phyloP scores from a whole-genome alignment of 108 stramenopile species.

The Nannochloropsis oceanica region DNA sequence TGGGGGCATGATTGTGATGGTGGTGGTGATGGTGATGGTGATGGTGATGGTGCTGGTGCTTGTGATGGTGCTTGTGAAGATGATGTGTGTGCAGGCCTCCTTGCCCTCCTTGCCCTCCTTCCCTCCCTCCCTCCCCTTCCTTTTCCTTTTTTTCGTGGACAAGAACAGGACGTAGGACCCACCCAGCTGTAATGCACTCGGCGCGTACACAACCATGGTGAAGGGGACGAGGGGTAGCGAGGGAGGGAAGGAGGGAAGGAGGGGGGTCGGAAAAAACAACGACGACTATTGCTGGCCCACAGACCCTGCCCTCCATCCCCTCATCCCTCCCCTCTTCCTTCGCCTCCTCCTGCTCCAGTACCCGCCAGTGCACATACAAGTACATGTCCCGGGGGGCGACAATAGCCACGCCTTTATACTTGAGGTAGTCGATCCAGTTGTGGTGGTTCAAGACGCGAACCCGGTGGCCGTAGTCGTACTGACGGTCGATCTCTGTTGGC shows the following conservation, averaged over 20 bases:
- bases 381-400: neutral
- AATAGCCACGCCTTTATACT: neutral
- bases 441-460: neutral
- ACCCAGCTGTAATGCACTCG: neutral
- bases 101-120: neutral
- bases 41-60: too few species aligned
- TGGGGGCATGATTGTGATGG: too few species aligned
- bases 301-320: too few species aligned
- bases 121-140: neutral
- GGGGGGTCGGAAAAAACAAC: neutral
- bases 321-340: too few species aligned
- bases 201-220: neutral
- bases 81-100: too few species aligned
- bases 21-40: too few species aligned
- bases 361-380: neutral
- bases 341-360: neutral
- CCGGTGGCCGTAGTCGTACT: neutral
- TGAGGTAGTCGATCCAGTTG: neutral
- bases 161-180: neutral
- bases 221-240: neutral
- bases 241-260: neutral
- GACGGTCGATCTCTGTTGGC: neutral
- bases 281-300: neutral
- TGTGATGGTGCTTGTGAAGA: too few species aligned
- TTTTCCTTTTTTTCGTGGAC: too few species aligned